Evolutionary conservation across 768 basidiomycete species (phyloP), one percentile per base, ranked within the genome.

Genomic region (Mycena amicta): DNA sequence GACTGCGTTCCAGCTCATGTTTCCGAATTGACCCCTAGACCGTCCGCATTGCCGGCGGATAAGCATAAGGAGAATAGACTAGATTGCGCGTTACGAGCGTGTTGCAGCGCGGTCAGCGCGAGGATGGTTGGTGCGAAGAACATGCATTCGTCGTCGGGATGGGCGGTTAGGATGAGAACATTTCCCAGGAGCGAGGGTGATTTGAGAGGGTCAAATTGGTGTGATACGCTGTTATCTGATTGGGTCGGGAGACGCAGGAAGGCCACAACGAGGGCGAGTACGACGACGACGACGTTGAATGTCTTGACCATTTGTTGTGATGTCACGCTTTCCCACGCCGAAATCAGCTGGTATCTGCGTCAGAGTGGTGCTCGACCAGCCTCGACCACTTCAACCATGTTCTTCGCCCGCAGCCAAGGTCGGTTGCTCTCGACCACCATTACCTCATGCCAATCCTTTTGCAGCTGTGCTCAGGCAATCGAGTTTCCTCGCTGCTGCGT

Each of bases 71-170:
- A 89, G 62, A 76, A 83, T 0, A 90, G 68, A 22, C 81, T 73
- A 55, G 61, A 59, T 5, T 6, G 31, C 22, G 4, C 45, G 3
- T 31, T 27, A 18, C 25, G 31, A 39, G 52, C 39, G 27, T 49
- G 29, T 66, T 53, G 51, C 55, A 60, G 20, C 59, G 59, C 52
- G 50, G 68, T 50, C 29, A 95, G 77, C 2, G 82, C 78, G 29
- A 88, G 74, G 15, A 96, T 71, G 0, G 92, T 94, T 0, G 95
- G 95, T 3, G 87, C 86, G 70, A 98, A 98, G 80, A 98, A 98
- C 81, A 95, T 83, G 70, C 86, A 87, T 75, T 97, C 95, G 70
- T 98, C 95, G 69, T 97, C 95, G 2, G 95, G 95, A 69, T 98
- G 95, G 26, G 95, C 93, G 0, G 95, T 96, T 45, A 98, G 71